A percentile compares a stretch with the other conserved stretches of the same genome.
Conservation (phyloP, 2,329 filamentous ascomycete genomes). For the Paraphoma chrysanthemicola region DNA sequence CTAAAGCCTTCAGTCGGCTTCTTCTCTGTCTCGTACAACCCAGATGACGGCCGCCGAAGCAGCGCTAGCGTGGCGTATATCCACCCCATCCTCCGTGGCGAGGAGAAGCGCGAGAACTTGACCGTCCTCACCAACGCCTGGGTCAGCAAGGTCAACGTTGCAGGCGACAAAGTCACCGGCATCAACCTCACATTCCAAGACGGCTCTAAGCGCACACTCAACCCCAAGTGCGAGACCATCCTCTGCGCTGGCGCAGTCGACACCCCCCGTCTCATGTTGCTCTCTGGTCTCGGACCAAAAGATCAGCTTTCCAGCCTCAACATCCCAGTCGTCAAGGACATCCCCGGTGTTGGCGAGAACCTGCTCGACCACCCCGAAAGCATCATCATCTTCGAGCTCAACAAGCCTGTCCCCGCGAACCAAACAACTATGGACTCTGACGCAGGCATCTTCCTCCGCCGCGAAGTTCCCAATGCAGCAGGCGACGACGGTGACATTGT, state of each 20-base stretch:
- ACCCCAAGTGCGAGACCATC: slow-evolving; percentile 76
- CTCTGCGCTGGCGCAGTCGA: slow-evolving; percentile 82
- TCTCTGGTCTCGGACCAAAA: slow-evolving; percentile 59
- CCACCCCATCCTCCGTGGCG: slow-evolving; percentile 84
- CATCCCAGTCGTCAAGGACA: slow-evolving; percentile 64
- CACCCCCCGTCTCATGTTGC: slow-evolving; percentile 71
- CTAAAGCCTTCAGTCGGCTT: slow-evolving; percentile 83
- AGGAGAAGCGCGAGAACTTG: slow-evolving; percentile 82
- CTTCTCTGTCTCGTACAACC: slow-evolving; percentile 91
- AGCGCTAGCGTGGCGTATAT: slow-evolving; percentile 92
- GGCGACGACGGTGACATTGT: slow-evolving; percentile 75
- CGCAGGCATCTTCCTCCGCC: slow-evolving; percentile 85
- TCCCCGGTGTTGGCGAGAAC: slow-evolving; percentile 70
- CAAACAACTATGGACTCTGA: slow-evolving; percentile 93
- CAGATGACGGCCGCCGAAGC: slow-evolving; percentile 82
- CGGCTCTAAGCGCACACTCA: slow-evolving; percentile 62
- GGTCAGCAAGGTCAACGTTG: slow-evolving; percentile 81
- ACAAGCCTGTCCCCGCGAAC: slow-evolving; percentile 76
- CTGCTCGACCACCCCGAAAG: slow-evolving; percentile 70
- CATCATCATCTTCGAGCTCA: slow-evolving; percentile 80
- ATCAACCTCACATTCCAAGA: slow-evolving; percentile 72
- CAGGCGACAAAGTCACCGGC: slow-evolving; percentile 73
- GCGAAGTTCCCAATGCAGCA: slow-evolving; percentile 73
- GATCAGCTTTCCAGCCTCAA: slow-evolving; percentile 55
- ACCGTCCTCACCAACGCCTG: slow-evolving; percentile 87